Evolutionary conservation across 2,329 filamentous ascomycete species (phyloP).

Genomic region (Epichloe typhina): DNA sequence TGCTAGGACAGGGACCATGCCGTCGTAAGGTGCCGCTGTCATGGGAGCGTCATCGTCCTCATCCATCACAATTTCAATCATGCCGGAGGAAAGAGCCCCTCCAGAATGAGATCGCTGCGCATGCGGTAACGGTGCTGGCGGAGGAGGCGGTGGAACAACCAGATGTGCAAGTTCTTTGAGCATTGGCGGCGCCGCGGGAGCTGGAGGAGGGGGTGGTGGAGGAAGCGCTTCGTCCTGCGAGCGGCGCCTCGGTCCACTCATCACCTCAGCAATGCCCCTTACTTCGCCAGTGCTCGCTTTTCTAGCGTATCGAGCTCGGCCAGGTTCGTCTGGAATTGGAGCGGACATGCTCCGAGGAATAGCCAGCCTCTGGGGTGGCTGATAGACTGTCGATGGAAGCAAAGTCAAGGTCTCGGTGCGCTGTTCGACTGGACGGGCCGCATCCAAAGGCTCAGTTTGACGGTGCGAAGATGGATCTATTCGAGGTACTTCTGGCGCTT

Average conservation of each 20-base stretch:
- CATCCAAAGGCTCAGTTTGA: constrained; percentile 27
- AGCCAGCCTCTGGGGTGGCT: constrained; percentile 34
- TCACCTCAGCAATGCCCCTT: constrained; percentile 35
- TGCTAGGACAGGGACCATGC: constrained; percentile 30
- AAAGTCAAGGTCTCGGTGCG: constrained; percentile 29
- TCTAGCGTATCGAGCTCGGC: constrained; percentile 17
- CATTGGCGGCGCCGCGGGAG: constrained; percentile 36
- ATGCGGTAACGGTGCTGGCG: constrained; percentile 43
- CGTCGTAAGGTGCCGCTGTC: constrained; percentile 25
- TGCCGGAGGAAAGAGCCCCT: constrained; percentile 36
- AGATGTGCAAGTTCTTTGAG: constrained; percentile 51
- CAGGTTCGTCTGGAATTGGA: constrained; percentile 28
- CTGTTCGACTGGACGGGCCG: constrained; percentile 20
- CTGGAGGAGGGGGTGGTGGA: constrained; percentile 33
- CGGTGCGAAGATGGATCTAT: constrained; percentile 33
- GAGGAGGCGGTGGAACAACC: constrained; percentile 46
- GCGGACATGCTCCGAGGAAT: constrained; percentile 52
- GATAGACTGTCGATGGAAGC: constrained; percentile 47
- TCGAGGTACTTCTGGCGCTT: constrained; percentile 41
- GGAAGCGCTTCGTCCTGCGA: constrained; percentile 41
- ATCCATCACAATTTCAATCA: constrained; percentile 56
- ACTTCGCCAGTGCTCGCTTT: constrained; percentile 25
- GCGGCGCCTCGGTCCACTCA: constrained; percentile 26
- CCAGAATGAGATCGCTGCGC: constrained; percentile 27
- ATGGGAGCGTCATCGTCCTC: constrained; percentile 31